Conservation (phyloP, 2,329 filamentous ascomycete species). For the Epichloe uncinata region DNA sequence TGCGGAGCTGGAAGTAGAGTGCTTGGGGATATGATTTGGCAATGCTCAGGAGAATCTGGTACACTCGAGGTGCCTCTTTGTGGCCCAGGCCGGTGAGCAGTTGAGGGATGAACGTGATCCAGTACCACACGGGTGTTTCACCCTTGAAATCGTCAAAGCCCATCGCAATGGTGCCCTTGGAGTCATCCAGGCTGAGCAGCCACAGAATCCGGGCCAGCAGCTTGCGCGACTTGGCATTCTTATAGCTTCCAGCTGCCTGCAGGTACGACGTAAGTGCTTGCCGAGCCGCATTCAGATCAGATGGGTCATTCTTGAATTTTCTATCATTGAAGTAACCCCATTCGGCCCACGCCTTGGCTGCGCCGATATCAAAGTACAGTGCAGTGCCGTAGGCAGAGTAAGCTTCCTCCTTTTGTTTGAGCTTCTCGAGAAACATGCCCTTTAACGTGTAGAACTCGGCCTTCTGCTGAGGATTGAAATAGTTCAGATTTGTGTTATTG, state of each 20-base stretch:
- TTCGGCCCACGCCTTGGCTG: conserved; percentile 96
- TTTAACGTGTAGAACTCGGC: conserved; percentile 98
- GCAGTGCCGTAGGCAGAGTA: conserved; percentile 92
- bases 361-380: conserved; percentile 86
- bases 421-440: conserved; percentile 96
- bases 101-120: conserved; percentile 98
- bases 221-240: conserved; percentile 92
- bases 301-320: conserved; percentile 83
- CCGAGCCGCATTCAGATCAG: conserved; percentile 68
- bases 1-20: conserved; percentile 88
- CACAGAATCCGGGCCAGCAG: conserved; percentile 86
- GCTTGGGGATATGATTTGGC: conserved; percentile 93
- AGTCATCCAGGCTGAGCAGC: conserved; percentile 87
- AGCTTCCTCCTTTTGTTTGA: conserved; percentile 80
- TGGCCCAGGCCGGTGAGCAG: conserved; percentile 82
- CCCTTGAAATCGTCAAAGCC: conserved; percentile 96
- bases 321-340: conserved; percentile 98
- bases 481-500: conserved; percentile 98
- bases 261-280: conserved; percentile 93
- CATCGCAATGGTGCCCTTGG: conserved; percentile 66
- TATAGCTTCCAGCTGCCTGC: conserved; percentile 91
- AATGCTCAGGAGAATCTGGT: conserved; percentile 83
- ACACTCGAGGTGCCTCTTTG: conserved; percentile 78
- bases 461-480: conserved; percentile 92
- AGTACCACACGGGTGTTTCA: conserved; percentile 97